Conservation (phyloP, 164 flowering plant genomes). For the Tinospora cordifolia region DNA sequence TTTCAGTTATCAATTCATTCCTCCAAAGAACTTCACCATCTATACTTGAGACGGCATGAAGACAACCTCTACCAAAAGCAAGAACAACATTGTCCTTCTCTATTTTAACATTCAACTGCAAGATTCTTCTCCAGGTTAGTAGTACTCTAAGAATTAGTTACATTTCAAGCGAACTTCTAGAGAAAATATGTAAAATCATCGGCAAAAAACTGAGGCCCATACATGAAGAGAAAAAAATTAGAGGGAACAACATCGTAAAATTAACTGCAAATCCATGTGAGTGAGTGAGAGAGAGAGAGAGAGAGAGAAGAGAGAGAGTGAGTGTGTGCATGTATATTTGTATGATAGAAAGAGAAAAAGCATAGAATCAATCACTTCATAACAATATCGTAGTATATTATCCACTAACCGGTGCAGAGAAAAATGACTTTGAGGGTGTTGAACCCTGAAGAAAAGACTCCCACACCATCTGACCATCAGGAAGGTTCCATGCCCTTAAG, state of each 20-base stretch:
- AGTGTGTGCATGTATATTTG: too few relatives aligned
- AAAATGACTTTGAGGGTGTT: constrained; percentile 50
- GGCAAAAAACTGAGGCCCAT: not conserved
- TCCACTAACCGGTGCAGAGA: constrained; percentile 58
- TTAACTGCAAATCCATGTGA: not conserved
- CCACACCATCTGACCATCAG: constrained; percentile 99
- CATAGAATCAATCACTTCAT: not conserved
- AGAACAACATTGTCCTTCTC: constrained; percentile 56
- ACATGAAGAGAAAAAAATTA: not conserved
- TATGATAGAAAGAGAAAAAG: not conserved
- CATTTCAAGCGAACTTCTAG: not conserved
- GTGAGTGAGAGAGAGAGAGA: not conserved
- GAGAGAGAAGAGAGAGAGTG: not conserved
- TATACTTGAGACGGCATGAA: constrained; percentile 78
- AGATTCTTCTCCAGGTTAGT: not conserved
- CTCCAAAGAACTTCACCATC: constrained; percentile 87
- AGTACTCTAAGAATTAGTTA: not conserved
- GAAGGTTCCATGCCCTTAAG: constrained; percentile 96
- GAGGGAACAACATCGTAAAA: not conserved
- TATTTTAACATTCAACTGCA: constrained; percentile 53
- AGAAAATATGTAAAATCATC: not conserved
- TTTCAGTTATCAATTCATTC: constrained; percentile 50
- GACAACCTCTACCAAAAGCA: constrained; percentile 59
- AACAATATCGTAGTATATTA: constrained; percentile 2
- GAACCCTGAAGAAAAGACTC: constrained; percentile 72